Evolutionary conservation across 768 basidiomycete species (phyloP).

Genomic region (Collybia sp.): DNA sequence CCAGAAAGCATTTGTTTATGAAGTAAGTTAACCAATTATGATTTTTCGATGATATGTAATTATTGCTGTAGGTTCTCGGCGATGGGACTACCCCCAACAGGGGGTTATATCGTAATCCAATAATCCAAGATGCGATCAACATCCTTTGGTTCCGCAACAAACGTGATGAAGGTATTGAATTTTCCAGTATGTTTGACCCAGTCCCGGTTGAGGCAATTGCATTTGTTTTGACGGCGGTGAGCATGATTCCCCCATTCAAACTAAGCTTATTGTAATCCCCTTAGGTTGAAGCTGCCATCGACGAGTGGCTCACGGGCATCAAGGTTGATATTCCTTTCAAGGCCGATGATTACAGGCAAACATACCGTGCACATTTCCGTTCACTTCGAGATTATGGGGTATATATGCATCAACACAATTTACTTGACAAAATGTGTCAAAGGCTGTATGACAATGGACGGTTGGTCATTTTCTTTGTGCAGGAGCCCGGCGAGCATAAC

Average conservation of each 20-base stretch:
- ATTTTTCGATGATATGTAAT: background rate
- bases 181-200: conserved; percentile 16
- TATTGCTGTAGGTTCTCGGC: background rate
- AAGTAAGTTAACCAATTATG: conserved; percentile 11
- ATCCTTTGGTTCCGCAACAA: conserved; percentile 19
- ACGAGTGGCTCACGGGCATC: background rate
- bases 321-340: too few species aligned
- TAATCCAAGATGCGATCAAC: conserved; percentile 18
- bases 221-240: conserved; percentile 9
- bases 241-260: background rate
- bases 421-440: conserved; percentile 2
- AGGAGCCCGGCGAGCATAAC: background rate
- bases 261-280: conserved; percentile 5
- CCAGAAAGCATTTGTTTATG: conserved; percentile 11
- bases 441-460: conserved; percentile 1
- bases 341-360: conserved; percentile 1
- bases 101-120: conserved; percentile 17
- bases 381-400: background rate
- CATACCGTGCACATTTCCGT: background rate
- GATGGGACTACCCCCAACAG: background rate
- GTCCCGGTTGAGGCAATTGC: too few species aligned
- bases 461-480: background rate
- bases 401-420: background rate
- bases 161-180: conserved; percentile 17
- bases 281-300: conserved; percentile 6